Evolutionary conservation across 768 basidiomycete genomes (phyloP), one percentile per base, ranked within the genome.

Genomic region (Crepidotus variabilis): DNA sequence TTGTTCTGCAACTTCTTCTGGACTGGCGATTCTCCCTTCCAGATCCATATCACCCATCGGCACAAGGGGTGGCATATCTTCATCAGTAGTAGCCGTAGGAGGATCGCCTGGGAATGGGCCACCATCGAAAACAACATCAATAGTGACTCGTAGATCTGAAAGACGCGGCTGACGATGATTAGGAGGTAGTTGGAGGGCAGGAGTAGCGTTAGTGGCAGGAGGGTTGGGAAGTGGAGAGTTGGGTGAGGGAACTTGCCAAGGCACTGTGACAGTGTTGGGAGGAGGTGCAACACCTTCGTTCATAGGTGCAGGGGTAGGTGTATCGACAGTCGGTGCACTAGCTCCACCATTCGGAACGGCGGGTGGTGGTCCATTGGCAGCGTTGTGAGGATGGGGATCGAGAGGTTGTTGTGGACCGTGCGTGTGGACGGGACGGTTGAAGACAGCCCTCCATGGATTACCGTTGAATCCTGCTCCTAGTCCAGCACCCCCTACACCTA

Each of bases 231-330:
- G 39, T 11, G 39, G 13, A 20, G 39, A 43, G 11, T 11, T 43
- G 39, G 63, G 46, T 28, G 60, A 51, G 28, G 60, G 62, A 24
- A 63, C 51, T 16, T 57, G 52, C 39, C 39, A 43, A 43, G 39
- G 39, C 18, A 11, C 39, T 5, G 39, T 11, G 39, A 43, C 18
- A 2, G 39, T 3, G 14, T 14, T 14, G 14, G 3, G 13, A 11
- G 39, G 39, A 3, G 14, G 39, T 43, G 39, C 14, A 43, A 14
- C 11, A 11, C 39, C 14, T 43, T 43, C 14, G 11, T 43, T 43
- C 11, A 11, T 43, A 3, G 18, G 5, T 2, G 39, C 14, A 43
- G 3, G 3, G 13, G 18, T 11, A 43, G 39, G 11, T 5, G 11
- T 11, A 28, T 21, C 20, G 16, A 21, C 20, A 22, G 47, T n/a